These are phyloP conservation scores for Kwoniella mangroviensis DNA, from an alignment of 768 basidiomycete species.

Conservation along the genomic window DNA sequence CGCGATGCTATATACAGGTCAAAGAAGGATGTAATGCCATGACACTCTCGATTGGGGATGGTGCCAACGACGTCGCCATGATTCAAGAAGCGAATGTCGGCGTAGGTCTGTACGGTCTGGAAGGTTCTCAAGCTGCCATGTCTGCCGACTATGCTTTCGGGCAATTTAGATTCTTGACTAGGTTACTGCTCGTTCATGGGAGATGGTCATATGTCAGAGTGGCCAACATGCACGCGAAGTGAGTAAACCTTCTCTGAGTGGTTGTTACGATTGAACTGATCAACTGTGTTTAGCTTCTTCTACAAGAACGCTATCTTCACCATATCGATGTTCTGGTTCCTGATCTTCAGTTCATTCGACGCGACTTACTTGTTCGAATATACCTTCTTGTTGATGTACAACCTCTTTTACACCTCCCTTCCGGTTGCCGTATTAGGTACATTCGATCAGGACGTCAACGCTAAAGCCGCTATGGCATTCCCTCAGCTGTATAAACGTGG, in stretches of 20 bases:
- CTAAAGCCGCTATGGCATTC: constrained; percentile 84
- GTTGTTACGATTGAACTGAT: constrained; percentile 4
- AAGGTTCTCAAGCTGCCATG: constrained; percentile 98
- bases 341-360: constrained; percentile 92
- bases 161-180: constrained; percentile 92
- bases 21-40: constrained; percentile 94
- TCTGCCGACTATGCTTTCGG: constrained; percentile 98
- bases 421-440: constrained; percentile 91
- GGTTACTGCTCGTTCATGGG: constrained; percentile 89
- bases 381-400: constrained; percentile 89
- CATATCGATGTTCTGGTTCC: constrained; percentile 81
- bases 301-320: constrained; percentile 75
- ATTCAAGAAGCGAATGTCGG: constrained; percentile 99
- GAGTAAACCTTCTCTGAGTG: constrained; percentile 13
- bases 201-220: constrained; percentile 96
- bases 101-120: constrained; percentile 87
- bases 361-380: constrained; percentile 94
- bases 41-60: constrained; percentile 94
- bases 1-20: constrained; percentile 63
- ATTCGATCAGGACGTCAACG: constrained; percentile 94
- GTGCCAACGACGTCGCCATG: constrained; percentile 98
- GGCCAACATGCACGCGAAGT: constrained; percentile 74
- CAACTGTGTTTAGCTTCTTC: constrained; percentile 81
- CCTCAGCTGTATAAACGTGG: constrained; percentile 96
- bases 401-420: constrained; percentile 88